Percentiles rank a stretch among this genome's conserved stretches.
Conservation (phyloP, 805 yeast genomes). For the Torulaspora gathmanii region DNA sequence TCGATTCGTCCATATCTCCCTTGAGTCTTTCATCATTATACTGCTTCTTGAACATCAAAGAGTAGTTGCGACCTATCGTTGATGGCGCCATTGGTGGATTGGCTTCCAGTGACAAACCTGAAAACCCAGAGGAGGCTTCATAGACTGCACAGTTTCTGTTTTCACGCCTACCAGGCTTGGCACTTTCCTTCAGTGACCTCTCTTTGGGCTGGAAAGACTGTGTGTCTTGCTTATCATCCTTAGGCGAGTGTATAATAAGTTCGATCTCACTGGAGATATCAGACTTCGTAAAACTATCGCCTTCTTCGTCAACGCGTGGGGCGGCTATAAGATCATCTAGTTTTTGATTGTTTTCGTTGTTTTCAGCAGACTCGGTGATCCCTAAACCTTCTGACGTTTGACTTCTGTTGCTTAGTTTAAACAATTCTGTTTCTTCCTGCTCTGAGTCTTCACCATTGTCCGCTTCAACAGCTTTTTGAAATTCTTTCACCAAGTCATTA, state of each 20-base stretch:
- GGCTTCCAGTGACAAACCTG: slow-evolving; percentile 19
- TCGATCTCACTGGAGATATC: slow-evolving; percentile 19
- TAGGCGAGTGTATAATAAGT: slow-evolving; percentile 20
- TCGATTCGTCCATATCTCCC: neutral
- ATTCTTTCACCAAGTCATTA: neutral
- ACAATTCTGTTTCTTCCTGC: slow-evolving; percentile 16
- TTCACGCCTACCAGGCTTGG: neutral
- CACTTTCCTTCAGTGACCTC: neutral
- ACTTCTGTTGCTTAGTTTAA: slow-evolving; percentile 14
- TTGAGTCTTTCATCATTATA: slow-evolving; percentile 7
- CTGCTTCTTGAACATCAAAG: slow-evolving; percentile 11
- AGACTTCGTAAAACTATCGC: slow-evolving; percentile 8
- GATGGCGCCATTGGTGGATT: slow-evolving; percentile 29
- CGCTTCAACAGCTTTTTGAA: slow-evolving; percentile 5
- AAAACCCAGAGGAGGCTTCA: slow-evolving; percentile 13
- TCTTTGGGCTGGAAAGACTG: neutral
- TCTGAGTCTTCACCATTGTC: slow-evolving; percentile 12
- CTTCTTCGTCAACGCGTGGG: neutral
- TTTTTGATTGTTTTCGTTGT: neutral
- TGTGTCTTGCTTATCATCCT: slow-evolving; percentile 1
- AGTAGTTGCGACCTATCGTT: slow-evolving; percentile 23
- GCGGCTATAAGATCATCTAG: slow-evolving; percentile 13
- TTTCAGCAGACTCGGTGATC: slow-evolving; percentile 3
- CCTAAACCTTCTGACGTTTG: slow-evolving; percentile 13
- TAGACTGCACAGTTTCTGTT: neutral